Conservation (phyloP, 2,329 filamentous ascomycete species). For the Xylariaceae sp. region DNA sequence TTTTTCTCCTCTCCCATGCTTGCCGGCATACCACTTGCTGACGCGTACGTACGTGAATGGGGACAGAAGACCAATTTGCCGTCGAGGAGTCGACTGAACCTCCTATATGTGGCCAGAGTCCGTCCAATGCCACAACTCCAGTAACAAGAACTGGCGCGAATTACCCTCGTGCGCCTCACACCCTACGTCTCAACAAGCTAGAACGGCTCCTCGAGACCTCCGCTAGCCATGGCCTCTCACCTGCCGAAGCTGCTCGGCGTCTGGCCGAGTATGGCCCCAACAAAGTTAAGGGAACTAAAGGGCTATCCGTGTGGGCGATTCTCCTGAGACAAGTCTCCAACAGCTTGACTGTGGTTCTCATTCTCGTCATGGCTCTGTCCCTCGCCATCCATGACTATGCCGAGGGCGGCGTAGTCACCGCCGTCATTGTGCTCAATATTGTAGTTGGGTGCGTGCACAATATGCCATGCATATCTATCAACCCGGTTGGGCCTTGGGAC, state of each 20-base stretch:
- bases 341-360: constrained; percentile 75
- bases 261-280: constrained; percentile 72
- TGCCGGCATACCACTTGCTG: constrained; percentile 10
- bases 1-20: constrained; percentile 17
- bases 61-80: constrained; percentile 39
- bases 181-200: constrained; percentile 38
- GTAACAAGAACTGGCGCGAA: background rate
- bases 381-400: constrained; percentile 70
- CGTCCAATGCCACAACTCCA: constrained; percentile 31
- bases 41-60: constrained; percentile 41
- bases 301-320: constrained; percentile 76
- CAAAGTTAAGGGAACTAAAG: constrained; percentile 72
- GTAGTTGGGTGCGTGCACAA: constrained; percentile 65
- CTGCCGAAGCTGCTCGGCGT: constrained; percentile 67
- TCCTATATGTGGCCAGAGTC: constrained; percentile 41
- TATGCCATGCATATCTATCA: too few relatives aligned
- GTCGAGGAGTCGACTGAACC: constrained; percentile 45
- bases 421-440: constrained; percentile 71
- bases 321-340: constrained; percentile 79
- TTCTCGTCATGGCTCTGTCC: constrained; percentile 74
- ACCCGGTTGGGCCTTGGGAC: background rate
- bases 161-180: constrained; percentile 36
- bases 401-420: constrained; percentile 67
- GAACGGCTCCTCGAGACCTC: constrained; percentile 49
- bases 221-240: constrained; percentile 65